Conservation (phyloP, 108 stramenopile species). For the Nitzschia putrida region DNA sequence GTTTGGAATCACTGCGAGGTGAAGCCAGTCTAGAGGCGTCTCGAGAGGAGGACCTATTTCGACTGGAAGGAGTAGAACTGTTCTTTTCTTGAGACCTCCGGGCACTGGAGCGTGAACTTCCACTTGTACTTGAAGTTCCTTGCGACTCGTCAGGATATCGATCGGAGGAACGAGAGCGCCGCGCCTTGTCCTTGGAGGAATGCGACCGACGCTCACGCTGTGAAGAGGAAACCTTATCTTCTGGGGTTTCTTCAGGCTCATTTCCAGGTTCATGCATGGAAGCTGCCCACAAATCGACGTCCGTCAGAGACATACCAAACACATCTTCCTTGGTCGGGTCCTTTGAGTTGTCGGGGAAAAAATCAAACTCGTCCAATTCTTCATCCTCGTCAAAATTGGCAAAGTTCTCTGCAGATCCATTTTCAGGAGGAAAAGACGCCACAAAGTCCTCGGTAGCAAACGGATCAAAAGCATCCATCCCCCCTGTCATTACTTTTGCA, state of each 20-base stretch:
- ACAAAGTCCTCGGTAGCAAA: constrained; percentile 15
- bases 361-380: not conserved
- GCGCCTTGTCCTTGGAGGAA: too few species aligned
- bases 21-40: too few species aligned
- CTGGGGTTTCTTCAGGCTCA: too few species aligned
- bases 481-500: not conserved
- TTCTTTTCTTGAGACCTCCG: too few species aligned
- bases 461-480: constrained; percentile 21
- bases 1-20: not conserved
- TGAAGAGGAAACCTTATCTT: too few species aligned
- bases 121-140: too few species aligned
- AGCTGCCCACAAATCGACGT: constrained; percentile 17
- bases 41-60: too few species aligned
- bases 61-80: too few species aligned
- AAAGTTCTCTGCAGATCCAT: not conserved
- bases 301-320: constrained; percentile 17
- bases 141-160: too few species aligned
- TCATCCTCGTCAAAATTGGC: not conserved
- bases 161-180: too few species aligned
- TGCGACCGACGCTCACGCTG: too few species aligned
- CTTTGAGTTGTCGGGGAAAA: not conserved
- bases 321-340: constrained; percentile 8
- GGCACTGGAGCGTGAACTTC: too few species aligned
- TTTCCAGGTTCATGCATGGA: not conserved
- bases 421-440: constrained; percentile 3